Conservation (phyloP, 805 yeast species). For the Saccharomycopsis microspora region DNA sequence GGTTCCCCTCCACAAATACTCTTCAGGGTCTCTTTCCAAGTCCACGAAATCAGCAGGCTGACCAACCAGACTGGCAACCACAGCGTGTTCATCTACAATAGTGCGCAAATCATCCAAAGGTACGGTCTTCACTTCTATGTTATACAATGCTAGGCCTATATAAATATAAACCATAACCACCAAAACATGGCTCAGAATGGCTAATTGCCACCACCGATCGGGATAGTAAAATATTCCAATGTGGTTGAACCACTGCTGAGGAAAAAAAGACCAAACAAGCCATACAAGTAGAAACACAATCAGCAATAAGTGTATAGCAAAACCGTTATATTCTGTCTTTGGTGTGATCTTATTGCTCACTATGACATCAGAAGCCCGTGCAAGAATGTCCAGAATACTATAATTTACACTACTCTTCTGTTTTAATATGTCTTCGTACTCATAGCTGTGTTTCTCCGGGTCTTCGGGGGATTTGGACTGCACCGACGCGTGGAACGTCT, state of each 20-base stretch:
- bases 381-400: constrained; percentile 38
- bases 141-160: constrained; percentile 57
- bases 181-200: constrained; percentile 60
- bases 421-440: constrained; percentile 15
- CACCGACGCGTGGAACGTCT: background rate
- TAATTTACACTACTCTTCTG: constrained; percentile 4
- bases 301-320: constrained; percentile 65
- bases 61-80: constrained; percentile 26
- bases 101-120: constrained; percentile 47
- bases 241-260: constrained; percentile 40
- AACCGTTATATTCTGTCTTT: constrained; percentile 78
- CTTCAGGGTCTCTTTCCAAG: constrained; percentile 19
- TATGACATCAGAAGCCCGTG: constrained; percentile 55
- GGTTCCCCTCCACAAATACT: constrained; percentile 45
- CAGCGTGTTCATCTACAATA: constrained; percentile 56
- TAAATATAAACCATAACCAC: constrained; percentile 66
- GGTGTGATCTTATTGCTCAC: constrained; percentile 43
- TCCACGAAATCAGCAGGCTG: background rate
- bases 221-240: constrained; percentile 66
- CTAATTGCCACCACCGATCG: constrained; percentile 84
- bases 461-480: background rate
- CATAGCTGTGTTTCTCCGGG: constrained; percentile 2
- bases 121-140: constrained; percentile 62
- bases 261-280: constrained; percentile 66
- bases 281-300: constrained; percentile 44